Conservation (phyloP, 2,329 filamentous ascomycete species). For the Phaeoacremonium minimum region DNA sequence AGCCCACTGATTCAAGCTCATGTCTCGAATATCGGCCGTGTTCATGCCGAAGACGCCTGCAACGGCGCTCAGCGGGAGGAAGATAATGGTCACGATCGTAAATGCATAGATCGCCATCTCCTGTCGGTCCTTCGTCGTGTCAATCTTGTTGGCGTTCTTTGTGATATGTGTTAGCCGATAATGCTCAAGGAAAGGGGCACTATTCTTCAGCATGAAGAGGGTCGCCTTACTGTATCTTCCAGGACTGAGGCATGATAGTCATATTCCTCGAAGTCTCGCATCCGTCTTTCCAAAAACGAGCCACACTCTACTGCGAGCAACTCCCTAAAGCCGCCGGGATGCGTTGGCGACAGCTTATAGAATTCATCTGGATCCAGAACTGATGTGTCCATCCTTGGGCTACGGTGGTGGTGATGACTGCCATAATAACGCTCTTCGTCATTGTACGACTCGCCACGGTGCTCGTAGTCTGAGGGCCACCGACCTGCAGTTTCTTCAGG, state of each 20-base stretch:
- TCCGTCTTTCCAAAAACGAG: constrained; percentile 28
- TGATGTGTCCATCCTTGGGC: not conserved
- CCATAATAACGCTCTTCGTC: not conserved
- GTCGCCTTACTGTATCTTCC: constrained; percentile 17
- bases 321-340: constrained; percentile 29
- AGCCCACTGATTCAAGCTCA: constrained; percentile 40
- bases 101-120: constrained; percentile 45
- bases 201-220: not conserved
- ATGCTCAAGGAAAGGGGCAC: not conserved
- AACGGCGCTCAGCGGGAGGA: constrained; percentile 40
- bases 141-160: constrained; percentile 28
- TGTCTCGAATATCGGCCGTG: constrained; percentile 43
- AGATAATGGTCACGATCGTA: constrained; percentile 44
- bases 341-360: constrained; percentile 26
- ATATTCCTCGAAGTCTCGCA: constrained; percentile 21
- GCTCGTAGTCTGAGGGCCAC: not conserved
- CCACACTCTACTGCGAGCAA: constrained; percentile 33
- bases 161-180: not conserved
- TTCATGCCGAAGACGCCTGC: constrained; percentile 51
- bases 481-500: not conserved
- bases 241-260: constrained; percentile 16
- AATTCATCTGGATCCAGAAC: constrained; percentile 6
- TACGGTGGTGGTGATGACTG: not conserved
- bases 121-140: constrained; percentile 36
- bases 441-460: no score